Conservation (phyloP, 768 basidiomycete species). For the Dacryopinax spathularia region DNA sequence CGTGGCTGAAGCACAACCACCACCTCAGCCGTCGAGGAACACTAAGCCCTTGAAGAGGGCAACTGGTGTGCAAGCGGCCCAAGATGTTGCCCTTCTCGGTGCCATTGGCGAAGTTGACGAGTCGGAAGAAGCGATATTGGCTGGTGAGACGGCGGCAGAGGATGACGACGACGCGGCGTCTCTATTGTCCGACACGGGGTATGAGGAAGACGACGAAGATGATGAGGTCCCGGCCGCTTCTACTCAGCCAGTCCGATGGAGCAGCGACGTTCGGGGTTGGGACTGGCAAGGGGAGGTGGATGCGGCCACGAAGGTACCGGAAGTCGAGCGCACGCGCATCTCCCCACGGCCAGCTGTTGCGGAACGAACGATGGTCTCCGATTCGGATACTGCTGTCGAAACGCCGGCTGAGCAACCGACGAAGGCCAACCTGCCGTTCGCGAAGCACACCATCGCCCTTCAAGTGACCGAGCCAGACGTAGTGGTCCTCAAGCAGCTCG, state of each 20-base stretch:
- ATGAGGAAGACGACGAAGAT: neutral
- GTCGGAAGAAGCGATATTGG: neutral
- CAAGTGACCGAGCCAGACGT: neutral
- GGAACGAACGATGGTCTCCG: neutral
- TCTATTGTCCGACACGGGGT: neutral
- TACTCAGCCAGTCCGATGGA: neutral
- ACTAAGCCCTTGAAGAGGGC: neutral
- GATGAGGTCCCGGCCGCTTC: neutral
- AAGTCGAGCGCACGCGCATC: neutral
- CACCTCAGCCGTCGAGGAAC: conserved; percentile 4
- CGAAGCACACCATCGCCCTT: neutral
- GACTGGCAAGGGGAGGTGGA: neutral
- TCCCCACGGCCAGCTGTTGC: neutral
- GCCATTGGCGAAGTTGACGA: neutral
- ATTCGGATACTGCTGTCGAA: neutral
- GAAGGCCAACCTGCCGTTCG: neutral
- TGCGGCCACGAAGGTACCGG: neutral
- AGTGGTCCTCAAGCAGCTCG: neutral
- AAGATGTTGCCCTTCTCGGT: conserved; percentile 4
- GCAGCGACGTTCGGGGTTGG: neutral
- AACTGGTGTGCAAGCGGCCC: neutral
- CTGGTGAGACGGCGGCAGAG: neutral
- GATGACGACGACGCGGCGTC: neutral
- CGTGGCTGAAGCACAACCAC: conserved; percentile 25
- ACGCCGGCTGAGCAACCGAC: neutral